These are phyloP conservation scores for Pythium graminicola DNA, from an alignment of 352 stramenopile species.

Conservation along the genomic window DNA sequence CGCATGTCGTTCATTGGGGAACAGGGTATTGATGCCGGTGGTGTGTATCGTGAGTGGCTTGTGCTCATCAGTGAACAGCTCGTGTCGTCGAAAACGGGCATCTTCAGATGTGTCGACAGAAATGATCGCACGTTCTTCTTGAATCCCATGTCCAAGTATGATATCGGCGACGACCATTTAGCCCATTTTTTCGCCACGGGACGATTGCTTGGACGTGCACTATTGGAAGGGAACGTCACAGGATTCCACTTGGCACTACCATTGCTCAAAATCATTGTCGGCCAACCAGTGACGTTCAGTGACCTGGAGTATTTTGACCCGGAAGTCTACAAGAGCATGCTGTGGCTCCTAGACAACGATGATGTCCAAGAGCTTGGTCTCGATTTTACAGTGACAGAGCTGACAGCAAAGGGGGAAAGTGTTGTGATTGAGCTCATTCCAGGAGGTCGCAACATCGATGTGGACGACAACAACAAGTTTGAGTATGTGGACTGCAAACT, in stretches of 20 bases:
- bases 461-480: conserved; percentile 84
- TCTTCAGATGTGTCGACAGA: conserved; percentile 24
- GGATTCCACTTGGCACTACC: conserved; percentile 82
- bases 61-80: conserved; percentile 28
- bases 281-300: conserved; percentile 81
- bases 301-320: conserved; percentile 73
- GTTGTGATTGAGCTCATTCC: conserved; percentile 64
- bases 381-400: conserved; percentile 46
- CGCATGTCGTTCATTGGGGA: conserved; percentile 45
- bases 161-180: conserved; percentile 24
- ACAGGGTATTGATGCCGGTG: conserved; percentile 38
- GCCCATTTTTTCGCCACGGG: conserved; percentile 17
- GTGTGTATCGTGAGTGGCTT: conserved; percentile 56
- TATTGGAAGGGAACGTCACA: conserved; percentile 78
- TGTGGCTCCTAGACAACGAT: conserved; percentile 14
- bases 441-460: conserved; percentile 60
- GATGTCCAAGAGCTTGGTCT: conserved; percentile 22
- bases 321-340: conserved; percentile 21
- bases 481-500: conserved; percentile 82
- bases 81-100: conserved; percentile 12
- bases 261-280: conserved; percentile 91
- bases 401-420: conserved; percentile 5
- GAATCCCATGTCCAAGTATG: conserved; percentile 21
- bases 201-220: conserved; percentile 18
- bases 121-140: conserved; percentile 24